These are phyloP conservation scores for Bisporella sp. DNA, from an alignment of 2,329 filamentous ascomycete genomes.

Conservation along the genomic window DNA sequence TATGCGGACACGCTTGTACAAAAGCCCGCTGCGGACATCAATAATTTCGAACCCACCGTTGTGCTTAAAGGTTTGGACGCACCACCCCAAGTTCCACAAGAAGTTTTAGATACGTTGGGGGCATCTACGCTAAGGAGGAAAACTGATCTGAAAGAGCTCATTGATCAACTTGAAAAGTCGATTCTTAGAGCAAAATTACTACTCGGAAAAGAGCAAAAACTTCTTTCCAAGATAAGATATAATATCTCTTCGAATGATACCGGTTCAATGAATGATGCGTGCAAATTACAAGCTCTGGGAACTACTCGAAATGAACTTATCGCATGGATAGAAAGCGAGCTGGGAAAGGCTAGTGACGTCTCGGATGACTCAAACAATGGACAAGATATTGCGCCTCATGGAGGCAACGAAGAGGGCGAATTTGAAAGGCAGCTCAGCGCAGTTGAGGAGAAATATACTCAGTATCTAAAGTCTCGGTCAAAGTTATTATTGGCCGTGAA, in stretches of 20 bases:
- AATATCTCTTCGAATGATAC: background rate
- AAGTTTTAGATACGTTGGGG: slow-evolving; percentile 15
- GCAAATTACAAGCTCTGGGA: slow-evolving; percentile 42
- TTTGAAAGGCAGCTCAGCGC: slow-evolving; percentile 13
- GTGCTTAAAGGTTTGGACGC: slow-evolving; percentile 16
- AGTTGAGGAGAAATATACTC: slow-evolving; percentile 47
- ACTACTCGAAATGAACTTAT: slow-evolving; percentile 54
- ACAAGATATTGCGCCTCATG: background rate
- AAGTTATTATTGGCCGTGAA: slow-evolving; percentile 33
- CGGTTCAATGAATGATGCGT: slow-evolving; percentile 1
- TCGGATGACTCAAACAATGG: slow-evolving; percentile 27
- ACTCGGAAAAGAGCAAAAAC: slow-evolving; percentile 48
- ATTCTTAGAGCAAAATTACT: slow-evolving; percentile 51
- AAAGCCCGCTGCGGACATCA: slow-evolving; percentile 43
- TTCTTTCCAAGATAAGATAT: slow-evolving; percentile 38
- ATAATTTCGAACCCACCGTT: slow-evolving; percentile 36
- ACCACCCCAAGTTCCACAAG: slow-evolving; percentile 21
- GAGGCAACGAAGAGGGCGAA: slow-evolving; percentile 16
- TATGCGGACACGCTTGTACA: slow-evolving; percentile 43
- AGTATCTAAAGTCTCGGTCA: slow-evolving; percentile 44
- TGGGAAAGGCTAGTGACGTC: slow-evolving; percentile 40
- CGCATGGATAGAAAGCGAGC: slow-evolving; percentile 57
- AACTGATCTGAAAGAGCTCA: slow-evolving; percentile 39
- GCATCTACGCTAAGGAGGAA: slow-evolving; percentile 23
- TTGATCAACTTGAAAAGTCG: slow-evolving; percentile 49